Percentiles rank a stretch among this genome's conserved stretches.
Conservation (phyloP, 805 yeast genomes). For the Metschnikowia hibisci region DNA sequence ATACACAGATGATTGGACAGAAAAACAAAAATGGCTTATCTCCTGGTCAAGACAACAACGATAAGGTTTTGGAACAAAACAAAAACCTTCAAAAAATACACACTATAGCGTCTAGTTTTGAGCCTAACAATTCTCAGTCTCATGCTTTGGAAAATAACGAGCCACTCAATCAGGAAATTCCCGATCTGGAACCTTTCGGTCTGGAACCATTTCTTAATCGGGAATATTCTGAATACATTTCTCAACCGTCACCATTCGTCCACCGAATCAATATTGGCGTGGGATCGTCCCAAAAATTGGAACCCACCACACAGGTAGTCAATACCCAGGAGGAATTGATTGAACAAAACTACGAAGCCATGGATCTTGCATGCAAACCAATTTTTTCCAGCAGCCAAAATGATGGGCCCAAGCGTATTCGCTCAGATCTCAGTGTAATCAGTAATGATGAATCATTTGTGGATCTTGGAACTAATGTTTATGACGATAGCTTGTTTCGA, state of each 20-base stretch:
- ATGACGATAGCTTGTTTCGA: conserved; percentile 28
- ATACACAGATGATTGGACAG: no score
- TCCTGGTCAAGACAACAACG: no score
- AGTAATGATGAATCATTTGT: conserved; percentile 12
- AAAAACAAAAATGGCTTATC: no score
- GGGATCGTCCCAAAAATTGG: conserved; percentile 3
- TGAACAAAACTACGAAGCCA: conserved; percentile 7
- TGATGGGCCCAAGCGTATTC: conserved; percentile 6
- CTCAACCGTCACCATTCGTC: neutral
- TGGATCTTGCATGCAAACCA: conserved; percentile 15
- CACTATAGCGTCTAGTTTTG: no score
- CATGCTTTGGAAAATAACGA: no score
- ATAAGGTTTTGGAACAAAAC: no score
- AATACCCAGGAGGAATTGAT: conserved; percentile 26
- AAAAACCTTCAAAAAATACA: no score
- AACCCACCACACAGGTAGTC: conserved; percentile 32
- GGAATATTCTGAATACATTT: neutral
- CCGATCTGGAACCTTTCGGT: no score
- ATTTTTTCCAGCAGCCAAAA: conserved; percentile 21
- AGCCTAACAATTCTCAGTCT: no score
- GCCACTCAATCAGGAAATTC: no score
- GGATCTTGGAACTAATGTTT: conserved; percentile 19
- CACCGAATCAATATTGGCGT: neutral
- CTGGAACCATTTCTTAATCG: neutral
- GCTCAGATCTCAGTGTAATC: conserved; percentile 1